Evolutionary conservation across 768 basidiomycete species (phyloP), one percentile per base, ranked within the genome.

Genomic region (Boletus subcaerulescens): DNA sequence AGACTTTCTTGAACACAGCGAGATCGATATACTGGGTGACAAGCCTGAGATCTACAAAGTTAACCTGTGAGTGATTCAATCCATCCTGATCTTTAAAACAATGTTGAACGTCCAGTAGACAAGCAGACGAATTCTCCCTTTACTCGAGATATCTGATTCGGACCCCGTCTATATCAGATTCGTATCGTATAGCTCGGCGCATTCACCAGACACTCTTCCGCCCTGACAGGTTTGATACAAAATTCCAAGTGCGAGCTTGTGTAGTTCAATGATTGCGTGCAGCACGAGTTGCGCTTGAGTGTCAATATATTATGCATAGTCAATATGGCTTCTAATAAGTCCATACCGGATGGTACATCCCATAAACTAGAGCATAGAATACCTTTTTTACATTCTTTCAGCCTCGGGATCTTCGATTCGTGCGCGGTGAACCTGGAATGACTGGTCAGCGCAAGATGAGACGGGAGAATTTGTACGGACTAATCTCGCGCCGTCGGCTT

Each of bases 361-460:
- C 50, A 66, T 58, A 65, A 61, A 70, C 66, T 65, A 59, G 60
- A 61, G 60, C 55, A 61, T 61, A 57, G 56, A 47, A 48, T 53
- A 61, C 57, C 45, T 18, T 45, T 26, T 54, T 73, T 74, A 89
- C 87, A 91, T 89, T 59, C 87, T 77, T 62, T 87, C 85, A 4
- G 78, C 78, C 42, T 89, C 87, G 24, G 76, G 69, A 29, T 86
- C 83, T 17, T 90, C 89, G 41, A 84, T 64, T 44, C 84, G 81
- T 50, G 80, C 68, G 60, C 87, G 82, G 45, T 83, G 80, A 33
- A 74, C 79, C 86, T 87, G 58, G 11, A 53, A 53, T 51, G 56
- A 44, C 42, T 18, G 6, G 35, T 57, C 40, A 59, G 52, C 44
- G 29, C 26, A 54, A 26, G 44, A 51, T 56, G 42, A 38, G 10